phyloP scores from a whole-genome alignment of 2,329 filamentous ascomycete genomes.

The Fusarium sororula region DNA sequence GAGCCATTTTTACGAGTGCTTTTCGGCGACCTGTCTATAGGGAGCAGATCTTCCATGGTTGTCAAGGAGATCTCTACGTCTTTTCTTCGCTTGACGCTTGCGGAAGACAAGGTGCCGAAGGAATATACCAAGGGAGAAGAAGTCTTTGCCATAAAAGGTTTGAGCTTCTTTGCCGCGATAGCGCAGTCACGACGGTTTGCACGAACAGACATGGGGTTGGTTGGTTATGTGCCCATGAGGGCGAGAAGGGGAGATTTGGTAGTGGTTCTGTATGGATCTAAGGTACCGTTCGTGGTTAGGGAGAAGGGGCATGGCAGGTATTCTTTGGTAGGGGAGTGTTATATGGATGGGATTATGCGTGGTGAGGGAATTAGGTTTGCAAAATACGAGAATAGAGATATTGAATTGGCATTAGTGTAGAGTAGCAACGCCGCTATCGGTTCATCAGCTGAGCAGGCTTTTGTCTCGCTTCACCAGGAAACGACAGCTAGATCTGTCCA shows the following conservation, averaged over 20 bases:
- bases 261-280: neutral
- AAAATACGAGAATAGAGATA: neutral
- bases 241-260: neutral
- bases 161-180: neutral
- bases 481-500: no score
- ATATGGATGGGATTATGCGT: neutral
- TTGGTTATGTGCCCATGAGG: neutral
- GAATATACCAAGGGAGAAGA: fast-evolving
- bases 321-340: neutral
- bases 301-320: neutral
- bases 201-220: neutral
- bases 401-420: neutral
- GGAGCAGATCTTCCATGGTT: fast-evolving
- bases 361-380: neutral
- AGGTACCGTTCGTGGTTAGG: neutral
- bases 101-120: fast-evolving
- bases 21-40: fast-evolving
- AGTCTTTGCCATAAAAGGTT: neutral
- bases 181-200: neutral
- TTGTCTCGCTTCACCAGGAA: neutral
- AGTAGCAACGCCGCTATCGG: neutral
- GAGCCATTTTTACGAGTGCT: neutral
- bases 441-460: neutral
- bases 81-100: neutral
- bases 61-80: neutral